Percentiles rank a stretch among this genome's conserved stretches.
These are phyloP conservation scores for Earliella scabrosa DNA, from an alignment of 1,284 basidiomycete genomes.

Conservation along the genomic window DNA sequence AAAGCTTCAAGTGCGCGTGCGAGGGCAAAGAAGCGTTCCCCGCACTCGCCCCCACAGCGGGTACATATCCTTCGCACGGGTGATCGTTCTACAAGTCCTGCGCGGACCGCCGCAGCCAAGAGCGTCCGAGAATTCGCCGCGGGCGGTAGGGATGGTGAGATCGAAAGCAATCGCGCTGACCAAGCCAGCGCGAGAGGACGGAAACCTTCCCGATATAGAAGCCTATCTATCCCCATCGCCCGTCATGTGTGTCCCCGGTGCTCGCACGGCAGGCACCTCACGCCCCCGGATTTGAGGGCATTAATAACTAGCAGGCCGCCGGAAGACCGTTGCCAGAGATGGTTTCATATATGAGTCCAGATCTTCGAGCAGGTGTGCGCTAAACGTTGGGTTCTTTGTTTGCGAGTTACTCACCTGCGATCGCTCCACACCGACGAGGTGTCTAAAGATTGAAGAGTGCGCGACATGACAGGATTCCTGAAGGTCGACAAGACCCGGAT, in stretches of 20 bases:
- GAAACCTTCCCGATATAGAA: not conserved
- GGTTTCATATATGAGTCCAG: too few species aligned
- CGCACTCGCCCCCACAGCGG: not conserved
- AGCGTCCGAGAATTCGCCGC: conserved; percentile 8
- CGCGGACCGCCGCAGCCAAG: not conserved
- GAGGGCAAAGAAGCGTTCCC: too few species aligned
- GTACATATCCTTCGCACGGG: not conserved
- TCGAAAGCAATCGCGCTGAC: too few species aligned
- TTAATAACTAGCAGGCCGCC: not conserved
- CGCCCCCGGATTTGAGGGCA: not conserved
- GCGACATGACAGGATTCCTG: conserved; percentile 46
- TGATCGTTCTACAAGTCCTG: not conserved
- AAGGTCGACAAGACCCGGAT: conserved; percentile 60
- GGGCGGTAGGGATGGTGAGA: not conserved
- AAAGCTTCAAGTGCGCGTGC: too few species aligned
- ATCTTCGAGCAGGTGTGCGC: too few species aligned
- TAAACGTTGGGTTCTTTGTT: too few species aligned
- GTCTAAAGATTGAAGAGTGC: too few species aligned
- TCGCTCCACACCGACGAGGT: too few species aligned
- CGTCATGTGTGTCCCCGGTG: not conserved
- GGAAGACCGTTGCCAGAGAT: not conserved
- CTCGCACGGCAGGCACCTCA: not conserved
- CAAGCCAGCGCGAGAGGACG: not conserved
- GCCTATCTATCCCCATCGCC: not conserved
- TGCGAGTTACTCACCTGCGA: not conserved